Evolutionary conservation across 2,329 filamentous ascomycete species (phyloP).

Genomic region (Colletotrichum chrysophilum): DNA sequence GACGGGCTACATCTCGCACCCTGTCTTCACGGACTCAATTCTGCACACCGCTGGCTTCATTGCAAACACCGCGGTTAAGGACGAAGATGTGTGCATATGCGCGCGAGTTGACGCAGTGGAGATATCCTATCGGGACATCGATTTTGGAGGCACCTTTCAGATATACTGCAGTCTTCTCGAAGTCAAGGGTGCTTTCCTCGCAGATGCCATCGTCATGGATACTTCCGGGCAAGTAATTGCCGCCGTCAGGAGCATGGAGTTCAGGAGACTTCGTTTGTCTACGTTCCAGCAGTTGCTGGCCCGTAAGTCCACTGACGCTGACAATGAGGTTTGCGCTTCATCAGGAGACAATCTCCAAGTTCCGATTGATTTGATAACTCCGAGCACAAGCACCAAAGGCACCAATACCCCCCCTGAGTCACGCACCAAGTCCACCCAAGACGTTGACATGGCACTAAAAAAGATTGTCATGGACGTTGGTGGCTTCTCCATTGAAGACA

Average conservation of each 20-base stretch:
- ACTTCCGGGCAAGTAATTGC: background rate
- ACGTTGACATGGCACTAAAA: background rate
- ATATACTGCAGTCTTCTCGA: background rate
- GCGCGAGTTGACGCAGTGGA: background rate
- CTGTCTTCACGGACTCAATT: background rate
- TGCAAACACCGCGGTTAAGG: background rate
- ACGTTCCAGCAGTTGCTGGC: background rate
- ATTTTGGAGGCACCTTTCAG: background rate
- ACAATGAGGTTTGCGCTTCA: background rate
- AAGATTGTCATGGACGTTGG: background rate
- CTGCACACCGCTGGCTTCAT: background rate
- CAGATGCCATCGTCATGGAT: background rate
- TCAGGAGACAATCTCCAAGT: background rate
- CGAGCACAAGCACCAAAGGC: background rate
- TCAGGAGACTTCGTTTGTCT: background rate
- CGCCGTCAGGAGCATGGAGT: background rate
- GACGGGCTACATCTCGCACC: background rate
- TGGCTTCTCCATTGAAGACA: background rate
- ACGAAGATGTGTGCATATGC: background rate
- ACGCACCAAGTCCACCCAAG: background rate
- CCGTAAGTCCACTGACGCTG: background rate
- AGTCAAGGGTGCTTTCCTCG: background rate
- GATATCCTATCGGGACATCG: background rate
- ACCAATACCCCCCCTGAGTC: background rate
- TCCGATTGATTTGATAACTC: background rate